Evolutionary conservation across 1,284 basidiomycete species (phyloP).

Genomic region (Sanghuangporus sanghuang): DNA sequence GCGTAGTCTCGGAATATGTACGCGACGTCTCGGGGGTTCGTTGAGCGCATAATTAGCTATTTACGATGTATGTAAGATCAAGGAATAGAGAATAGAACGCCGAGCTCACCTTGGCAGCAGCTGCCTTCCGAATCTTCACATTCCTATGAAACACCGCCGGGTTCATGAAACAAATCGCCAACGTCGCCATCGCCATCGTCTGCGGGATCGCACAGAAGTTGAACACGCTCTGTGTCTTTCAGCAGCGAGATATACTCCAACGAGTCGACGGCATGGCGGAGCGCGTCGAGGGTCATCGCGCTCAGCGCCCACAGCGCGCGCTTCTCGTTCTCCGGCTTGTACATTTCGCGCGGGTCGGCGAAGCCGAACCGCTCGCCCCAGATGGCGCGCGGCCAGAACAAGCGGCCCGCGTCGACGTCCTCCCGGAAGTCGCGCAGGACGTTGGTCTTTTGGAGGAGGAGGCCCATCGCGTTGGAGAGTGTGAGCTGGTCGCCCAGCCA

Average conservation of each 20-base stretch:
- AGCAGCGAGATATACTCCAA: slow-evolving; percentile 89
- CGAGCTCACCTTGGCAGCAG: slow-evolving; percentile 74
- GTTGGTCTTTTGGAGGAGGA: slow-evolving; percentile 97
- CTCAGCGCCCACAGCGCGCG: slow-evolving; percentile 77
- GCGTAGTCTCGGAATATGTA: slow-evolving; percentile 84
- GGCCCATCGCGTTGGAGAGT: slow-evolving; percentile 94
- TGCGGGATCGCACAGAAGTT: slow-evolving; percentile 97
- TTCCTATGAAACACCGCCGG: slow-evolving; percentile 84
- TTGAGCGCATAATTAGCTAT: slow-evolving; percentile 86
- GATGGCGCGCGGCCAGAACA: slow-evolving; percentile 95
- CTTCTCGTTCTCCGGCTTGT: slow-evolving; percentile 45
- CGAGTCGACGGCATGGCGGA: slow-evolving; percentile 80
- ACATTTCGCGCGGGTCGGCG: slow-evolving; percentile 62
- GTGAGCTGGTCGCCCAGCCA: slow-evolving; percentile 82
- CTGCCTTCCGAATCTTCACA: slow-evolving; percentile 94
- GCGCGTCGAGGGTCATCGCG: slow-evolving; percentile 87
- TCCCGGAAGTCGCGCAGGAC: slow-evolving; percentile 96
- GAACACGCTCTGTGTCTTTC: slow-evolving; percentile 90
- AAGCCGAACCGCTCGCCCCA: slow-evolving; percentile 75
- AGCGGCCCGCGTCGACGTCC: slow-evolving; percentile 81
- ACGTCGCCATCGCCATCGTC: slow-evolving; percentile 94
- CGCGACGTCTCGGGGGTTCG: slow-evolving; percentile 90
- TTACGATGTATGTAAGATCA: slow-evolving; percentile 1
- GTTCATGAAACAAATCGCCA: slow-evolving; percentile 93
- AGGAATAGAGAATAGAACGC: too few relatives aligned